Percentiles rank a stretch among this genome's conserved stretches.
Evolutionary conservation across 768 basidiomycete species (phyloP).

Genomic region (Cyclocybe cylindracea): DNA sequence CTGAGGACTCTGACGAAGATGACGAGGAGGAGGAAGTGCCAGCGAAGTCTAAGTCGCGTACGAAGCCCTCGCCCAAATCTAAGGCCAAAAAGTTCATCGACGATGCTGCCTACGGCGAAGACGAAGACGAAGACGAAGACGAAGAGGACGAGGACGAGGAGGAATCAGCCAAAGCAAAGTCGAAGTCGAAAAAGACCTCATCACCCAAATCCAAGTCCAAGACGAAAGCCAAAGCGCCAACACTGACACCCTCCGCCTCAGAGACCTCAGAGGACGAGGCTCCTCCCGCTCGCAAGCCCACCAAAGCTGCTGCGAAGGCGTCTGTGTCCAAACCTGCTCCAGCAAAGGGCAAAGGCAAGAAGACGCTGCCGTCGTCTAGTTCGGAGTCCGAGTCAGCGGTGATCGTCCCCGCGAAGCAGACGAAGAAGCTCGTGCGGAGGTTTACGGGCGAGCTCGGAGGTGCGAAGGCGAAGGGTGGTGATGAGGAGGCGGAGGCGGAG

Average conservation of each 20-base stretch:
- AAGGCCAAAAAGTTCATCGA: no score
- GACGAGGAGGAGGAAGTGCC: neutral
- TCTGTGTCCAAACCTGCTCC: neutral
- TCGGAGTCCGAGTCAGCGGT: slow-evolving; percentile 3
- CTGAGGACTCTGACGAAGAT: neutral
- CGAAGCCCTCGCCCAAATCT: no score
- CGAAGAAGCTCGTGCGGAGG: slow-evolving; percentile 22
- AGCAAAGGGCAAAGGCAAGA: neutral
- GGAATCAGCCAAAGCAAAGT: neutral
- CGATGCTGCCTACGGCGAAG: slow-evolving; percentile 1
- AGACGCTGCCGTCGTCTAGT: no score
- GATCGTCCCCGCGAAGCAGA: slow-evolving; percentile 19
- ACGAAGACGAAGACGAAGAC: neutral
- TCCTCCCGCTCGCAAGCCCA: neutral
- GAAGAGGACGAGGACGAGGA: neutral
- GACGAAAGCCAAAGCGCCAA: neutral
- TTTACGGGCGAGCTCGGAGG: slow-evolving; percentile 7
- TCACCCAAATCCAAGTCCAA: neutral
- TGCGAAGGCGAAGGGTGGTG: slow-evolving; percentile 13
- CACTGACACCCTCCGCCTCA: no score
- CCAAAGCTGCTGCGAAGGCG: neutral
- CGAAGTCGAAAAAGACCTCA: neutral
- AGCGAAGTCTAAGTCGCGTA: no score
- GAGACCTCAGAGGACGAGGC: neutral
- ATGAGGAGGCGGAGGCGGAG: slow-evolving; percentile 9